Base-by-base conservation (phyloP, 208 protist species). In the Herpetomonas muscarum region DNA sequence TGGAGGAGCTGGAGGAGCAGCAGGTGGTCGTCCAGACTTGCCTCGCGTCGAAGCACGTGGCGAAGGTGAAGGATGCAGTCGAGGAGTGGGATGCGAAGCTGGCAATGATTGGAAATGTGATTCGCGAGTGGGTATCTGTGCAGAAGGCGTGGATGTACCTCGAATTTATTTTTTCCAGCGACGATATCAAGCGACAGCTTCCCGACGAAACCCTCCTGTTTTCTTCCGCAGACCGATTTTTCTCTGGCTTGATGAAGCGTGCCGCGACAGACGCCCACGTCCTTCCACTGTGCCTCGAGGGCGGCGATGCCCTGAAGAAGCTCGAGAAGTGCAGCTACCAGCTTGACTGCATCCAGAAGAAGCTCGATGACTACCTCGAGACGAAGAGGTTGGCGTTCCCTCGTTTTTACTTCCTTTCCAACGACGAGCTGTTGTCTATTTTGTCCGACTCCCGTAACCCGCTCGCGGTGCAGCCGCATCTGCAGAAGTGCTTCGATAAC, bases 61-160 rank as follows among this genome's bases (percentile, higher is more conserved):
- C 65, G 25, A 69, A 62, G 10, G 68, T 97, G 34, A 70, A 83
- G 50, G 36, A 50, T 1, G 30, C 55, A 30, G 81, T 98, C 44
- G 70, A 75, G 26, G 76, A 87, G 25, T 98, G 93, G 92, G 83
- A 94, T 26, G 55, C 54, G 19, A 89, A 89, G 55, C 76, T 98
- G 37, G 48, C 56, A 19, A 59, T 75, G 21, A 85, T 97, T 17
- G 61, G 83, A 45, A 73, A 82, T 39, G 86, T 97, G 10, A 74
- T 98, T 32, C 77, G 94, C 24, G 93, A 97, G 55, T 98, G 96
- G 94, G 74, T 98, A 25, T 76, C 70, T 4, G 85, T 93, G 26
- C 98, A 99, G 66, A 95, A 93, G 51, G 74, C 74, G 29, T 99
- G 97, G 97, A 93, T 98, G 77, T 98, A 98, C 67, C 76, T 99